Conservation (phyloP, 2,329 filamentous ascomycete genomes). For the Diaporthe eres region DNA sequence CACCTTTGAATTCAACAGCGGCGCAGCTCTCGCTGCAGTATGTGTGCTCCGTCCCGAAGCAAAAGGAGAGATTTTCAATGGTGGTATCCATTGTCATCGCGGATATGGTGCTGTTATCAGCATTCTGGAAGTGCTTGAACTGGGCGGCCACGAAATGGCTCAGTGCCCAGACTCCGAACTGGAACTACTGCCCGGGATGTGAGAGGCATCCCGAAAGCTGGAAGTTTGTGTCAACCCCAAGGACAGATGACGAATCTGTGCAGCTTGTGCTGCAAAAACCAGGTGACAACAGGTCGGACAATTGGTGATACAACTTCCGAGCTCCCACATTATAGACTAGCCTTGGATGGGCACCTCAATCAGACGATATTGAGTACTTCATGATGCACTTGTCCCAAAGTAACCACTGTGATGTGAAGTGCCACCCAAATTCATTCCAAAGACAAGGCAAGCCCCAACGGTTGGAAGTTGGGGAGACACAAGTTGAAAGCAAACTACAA, state of each 20-base stretch:
- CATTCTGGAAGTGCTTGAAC: background rate
- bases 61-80: background rate
- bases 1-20: background rate
- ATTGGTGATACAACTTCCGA: background rate
- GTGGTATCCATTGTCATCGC: constrained; percentile 11
- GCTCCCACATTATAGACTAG: background rate
- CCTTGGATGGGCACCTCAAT: background rate
- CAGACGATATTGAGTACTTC: background rate
- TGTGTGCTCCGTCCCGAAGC: constrained; percentile 10
- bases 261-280: background rate
- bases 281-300: background rate
- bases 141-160: constrained; percentile 3
- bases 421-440: too few relatives aligned
- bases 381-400: background rate
- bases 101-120: background rate
- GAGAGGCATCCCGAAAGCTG: background rate
- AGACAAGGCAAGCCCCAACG: too few relatives aligned
- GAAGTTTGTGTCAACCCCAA: background rate
- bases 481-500: too few relatives aligned
- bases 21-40: constrained; percentile 3
- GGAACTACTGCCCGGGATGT: constrained; percentile 4
- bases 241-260: background rate
- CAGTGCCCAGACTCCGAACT: background rate
- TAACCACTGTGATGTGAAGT: too few relatives aligned
- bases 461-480: too few relatives aligned